Evolutionary conservation across 495 filamentous ascomycete genomes (phyloP).

Genomic region (Podospora didyma): DNA sequence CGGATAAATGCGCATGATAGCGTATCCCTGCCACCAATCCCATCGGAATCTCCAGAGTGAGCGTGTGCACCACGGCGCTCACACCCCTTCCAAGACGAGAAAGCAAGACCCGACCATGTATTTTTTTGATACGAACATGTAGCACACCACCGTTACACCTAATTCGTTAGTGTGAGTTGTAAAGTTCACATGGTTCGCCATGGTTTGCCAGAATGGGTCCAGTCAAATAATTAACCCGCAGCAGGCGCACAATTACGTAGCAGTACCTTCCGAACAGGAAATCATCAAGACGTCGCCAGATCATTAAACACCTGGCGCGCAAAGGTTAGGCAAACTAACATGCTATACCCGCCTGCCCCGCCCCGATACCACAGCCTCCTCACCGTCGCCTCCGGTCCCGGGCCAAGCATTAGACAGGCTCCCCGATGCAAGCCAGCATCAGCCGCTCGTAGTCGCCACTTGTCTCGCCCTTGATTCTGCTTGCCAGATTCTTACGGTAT

Average conservation of each 20-base stretch:
- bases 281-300: too few species aligned
- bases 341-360: too few species aligned
- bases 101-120: neutral
- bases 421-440: conserved; percentile 54
- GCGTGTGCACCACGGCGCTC: too few species aligned
- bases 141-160: neutral
- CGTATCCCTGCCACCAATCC: too few species aligned
- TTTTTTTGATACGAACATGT: neutral
- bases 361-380: too few species aligned
- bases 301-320: too few species aligned
- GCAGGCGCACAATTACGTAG: too few species aligned
- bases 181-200: neutral
- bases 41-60: neutral
- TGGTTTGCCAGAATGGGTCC: neutral
- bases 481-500: conserved; percentile 57
- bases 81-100: too few species aligned
- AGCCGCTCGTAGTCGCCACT: conserved; percentile 78
- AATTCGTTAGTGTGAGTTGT: neutral
- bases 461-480: conserved; percentile 73
- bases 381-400: too few species aligned
- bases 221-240: neutral
- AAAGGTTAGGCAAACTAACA: too few species aligned
- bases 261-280: too few species aligned
- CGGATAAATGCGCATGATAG: neutral
- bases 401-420: conserved; percentile 19